Conservation (phyloP, 2,329 filamentous ascomycete species). For the Ophiobolus disseminans region DNA sequence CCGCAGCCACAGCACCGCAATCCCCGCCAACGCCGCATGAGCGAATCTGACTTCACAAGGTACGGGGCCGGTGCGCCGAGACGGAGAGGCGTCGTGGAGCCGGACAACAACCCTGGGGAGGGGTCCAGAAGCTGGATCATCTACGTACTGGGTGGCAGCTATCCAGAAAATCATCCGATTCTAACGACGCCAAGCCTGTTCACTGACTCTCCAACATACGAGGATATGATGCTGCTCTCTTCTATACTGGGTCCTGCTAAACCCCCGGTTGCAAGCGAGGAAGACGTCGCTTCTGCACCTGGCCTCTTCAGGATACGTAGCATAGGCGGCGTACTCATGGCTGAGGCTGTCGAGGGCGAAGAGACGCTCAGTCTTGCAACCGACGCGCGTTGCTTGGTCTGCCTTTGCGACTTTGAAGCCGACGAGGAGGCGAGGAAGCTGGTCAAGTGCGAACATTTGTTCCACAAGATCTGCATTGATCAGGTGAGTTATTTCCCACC, state of each 20-base stretch:
- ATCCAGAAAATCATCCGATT: conserved; percentile 73
- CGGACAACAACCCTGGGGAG: conserved; percentile 62
- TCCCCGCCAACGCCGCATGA: conserved; percentile 62
- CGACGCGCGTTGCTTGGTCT: conserved; percentile 68
- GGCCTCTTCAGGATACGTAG: conserved; percentile 63
- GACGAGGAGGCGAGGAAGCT: conserved; percentile 68
- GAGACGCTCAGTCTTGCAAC: conserved; percentile 37
- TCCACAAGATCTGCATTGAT: conserved; percentile 73
- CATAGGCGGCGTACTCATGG: conserved; percentile 52
- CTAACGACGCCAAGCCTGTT: conserved; percentile 73
- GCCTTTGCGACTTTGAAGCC: conserved; percentile 69
- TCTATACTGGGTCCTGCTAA: conserved; percentile 72
- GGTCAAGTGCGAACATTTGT: conserved; percentile 69
- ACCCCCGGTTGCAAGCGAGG: conserved; percentile 70
- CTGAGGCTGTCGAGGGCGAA: conserved; percentile 53
- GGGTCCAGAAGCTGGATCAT: conserved; percentile 73
- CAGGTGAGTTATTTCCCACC: conserved; percentile 58
- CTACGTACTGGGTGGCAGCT: conserved; percentile 73
- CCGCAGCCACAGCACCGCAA: conserved; percentile 48
- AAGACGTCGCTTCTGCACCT: conserved; percentile 68
- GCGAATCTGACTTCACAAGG: conserved; percentile 66
- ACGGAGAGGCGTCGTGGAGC: conserved; percentile 68
- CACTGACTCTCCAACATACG: conserved; percentile 74
- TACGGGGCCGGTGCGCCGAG: conserved; percentile 69
- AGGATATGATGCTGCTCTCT: conserved; percentile 74